A percentile compares a stretch with the other conserved stretches of the same genome.
phyloP scores from a whole-genome alignment of 2,329 filamentous ascomycete species.

The Talaromyces sp. region DNA sequence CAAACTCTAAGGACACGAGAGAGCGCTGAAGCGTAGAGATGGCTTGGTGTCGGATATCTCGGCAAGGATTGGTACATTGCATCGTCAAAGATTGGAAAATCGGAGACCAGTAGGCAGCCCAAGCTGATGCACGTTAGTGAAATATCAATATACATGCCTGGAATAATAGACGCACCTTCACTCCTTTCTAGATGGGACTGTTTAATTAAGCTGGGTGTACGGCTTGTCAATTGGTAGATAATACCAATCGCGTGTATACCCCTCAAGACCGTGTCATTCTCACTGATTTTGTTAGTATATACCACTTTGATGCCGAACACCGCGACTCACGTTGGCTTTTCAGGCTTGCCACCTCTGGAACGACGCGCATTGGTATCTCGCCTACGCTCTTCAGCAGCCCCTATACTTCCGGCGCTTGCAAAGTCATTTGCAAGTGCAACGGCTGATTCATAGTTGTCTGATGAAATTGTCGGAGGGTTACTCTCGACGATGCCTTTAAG shows the following conservation, averaged over 20 bases:
- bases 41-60: constrained; percentile 85
- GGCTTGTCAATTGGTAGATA: constrained; percentile 75
- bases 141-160: constrained; percentile 13
- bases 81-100: constrained; percentile 84
- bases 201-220: constrained; percentile 82
- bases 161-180: constrained; percentile 56
- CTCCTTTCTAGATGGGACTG: constrained; percentile 87
- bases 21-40: constrained; percentile 82
- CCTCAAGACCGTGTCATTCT: constrained; percentile 69
- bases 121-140: constrained; percentile 57
- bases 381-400: constrained; percentile 66
- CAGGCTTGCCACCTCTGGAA: constrained; percentile 52
- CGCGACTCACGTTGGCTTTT: constrained; percentile 53
- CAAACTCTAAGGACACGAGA: constrained; percentile 78
- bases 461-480: constrained; percentile 77
- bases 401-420: constrained; percentile 74
- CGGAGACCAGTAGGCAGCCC: constrained; percentile 96
- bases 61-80: constrained; percentile 91
- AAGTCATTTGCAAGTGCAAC: constrained; percentile 85
- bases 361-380: constrained; percentile 54
- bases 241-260: constrained; percentile 77
- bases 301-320: neutral
- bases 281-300: constrained; percentile 36
- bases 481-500: constrained; percentile 71
- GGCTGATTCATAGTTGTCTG: constrained; percentile 91